These are phyloP conservation scores for Schoenoplectus triqueter DNA, from an alignment of 202 grass and related monocot species.

Conservation along the genomic window DNA sequence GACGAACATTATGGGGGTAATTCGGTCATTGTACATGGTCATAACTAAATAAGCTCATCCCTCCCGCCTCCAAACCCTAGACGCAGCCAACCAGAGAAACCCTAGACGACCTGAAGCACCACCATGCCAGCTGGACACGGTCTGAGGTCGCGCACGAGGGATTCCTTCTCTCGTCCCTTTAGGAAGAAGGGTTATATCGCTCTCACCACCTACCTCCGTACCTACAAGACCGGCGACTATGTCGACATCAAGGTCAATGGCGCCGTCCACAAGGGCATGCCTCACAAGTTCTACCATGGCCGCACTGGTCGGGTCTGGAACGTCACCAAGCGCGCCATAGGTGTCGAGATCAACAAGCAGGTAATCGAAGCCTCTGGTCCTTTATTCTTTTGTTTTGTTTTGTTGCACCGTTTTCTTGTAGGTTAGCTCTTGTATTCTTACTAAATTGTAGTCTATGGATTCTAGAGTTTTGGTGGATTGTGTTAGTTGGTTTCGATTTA, in stretches of 20 bases:
- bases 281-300: constrained; percentile 95
- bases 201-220: constrained; percentile 89
- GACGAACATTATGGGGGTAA: not conserved
- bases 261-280: constrained; percentile 91
- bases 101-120: not conserved
- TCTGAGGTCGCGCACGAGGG: constrained; percentile 71
- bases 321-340: constrained; percentile 92
- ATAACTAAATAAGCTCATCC: constrained; percentile 11
- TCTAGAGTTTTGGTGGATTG: not conserved
- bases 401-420: not conserved
- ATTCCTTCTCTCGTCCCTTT: constrained; percentile 69
- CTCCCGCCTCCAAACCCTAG: constrained; percentile 36
- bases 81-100: not conserved
- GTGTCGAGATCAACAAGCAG: constrained; percentile 95
- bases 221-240: constrained; percentile 75
- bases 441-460: not conserved
- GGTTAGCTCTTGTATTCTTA: not conserved
- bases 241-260: constrained; percentile 92
- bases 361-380: constrained; percentile 36
- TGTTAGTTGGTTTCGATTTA: not conserved
- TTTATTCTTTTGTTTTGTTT: not conserved
- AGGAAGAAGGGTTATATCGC: constrained; percentile 93
- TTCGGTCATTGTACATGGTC: not conserved
- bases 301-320: constrained; percentile 86
- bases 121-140: constrained; percentile 92